Evolutionary conservation across 257 asterid genomes (phyloP).

Genomic region (Ligustrum vulgare): DNA sequence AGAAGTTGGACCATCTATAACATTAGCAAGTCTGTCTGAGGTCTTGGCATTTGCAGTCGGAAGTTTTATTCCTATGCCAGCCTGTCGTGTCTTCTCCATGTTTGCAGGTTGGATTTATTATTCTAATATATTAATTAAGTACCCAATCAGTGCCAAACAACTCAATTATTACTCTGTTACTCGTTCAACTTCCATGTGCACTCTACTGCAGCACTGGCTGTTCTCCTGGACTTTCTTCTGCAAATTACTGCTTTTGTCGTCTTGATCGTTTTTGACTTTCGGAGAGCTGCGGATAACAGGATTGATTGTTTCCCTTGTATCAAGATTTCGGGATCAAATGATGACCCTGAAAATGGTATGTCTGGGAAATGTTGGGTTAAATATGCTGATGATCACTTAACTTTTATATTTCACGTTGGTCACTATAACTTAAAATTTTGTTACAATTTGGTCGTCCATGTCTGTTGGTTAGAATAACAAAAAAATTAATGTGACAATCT

Average conservation of each 20-base stretch:
- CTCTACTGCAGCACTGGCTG: conserved; percentile 80
- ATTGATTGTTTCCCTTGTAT: conserved; percentile 90
- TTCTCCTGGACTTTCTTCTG: conserved; percentile 91
- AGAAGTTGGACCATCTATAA: conserved; percentile 97
- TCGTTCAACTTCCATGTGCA: conserved; percentile 23
- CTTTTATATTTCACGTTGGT: neutral
- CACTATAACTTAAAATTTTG: neutral
- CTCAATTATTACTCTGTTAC: neutral
- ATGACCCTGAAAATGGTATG: conserved; percentile 70
- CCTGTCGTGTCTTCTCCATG: conserved; percentile 97
- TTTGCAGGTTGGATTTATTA: conserved; percentile 69
- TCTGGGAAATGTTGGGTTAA: neutral
- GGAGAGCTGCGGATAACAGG: conserved; percentile 88
- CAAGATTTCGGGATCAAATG: conserved; percentile 52
- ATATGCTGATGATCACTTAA: neutral
- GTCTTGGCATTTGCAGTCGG: conserved; percentile 99
- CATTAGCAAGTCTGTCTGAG: conserved; percentile 91
- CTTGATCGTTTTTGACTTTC: conserved; percentile 85
- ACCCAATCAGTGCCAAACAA: neutral
- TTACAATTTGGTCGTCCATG: too few relatives aligned
- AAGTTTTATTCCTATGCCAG: conserved; percentile 97
- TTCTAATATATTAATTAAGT: neutral
- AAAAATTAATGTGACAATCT: too few relatives aligned
- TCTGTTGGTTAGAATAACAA: too few relatives aligned
- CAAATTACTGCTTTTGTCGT: conserved; percentile 98